Conservation (phyloP, 495 filamentous ascomycete species). For the Aspergillus ellipticus region DNA sequence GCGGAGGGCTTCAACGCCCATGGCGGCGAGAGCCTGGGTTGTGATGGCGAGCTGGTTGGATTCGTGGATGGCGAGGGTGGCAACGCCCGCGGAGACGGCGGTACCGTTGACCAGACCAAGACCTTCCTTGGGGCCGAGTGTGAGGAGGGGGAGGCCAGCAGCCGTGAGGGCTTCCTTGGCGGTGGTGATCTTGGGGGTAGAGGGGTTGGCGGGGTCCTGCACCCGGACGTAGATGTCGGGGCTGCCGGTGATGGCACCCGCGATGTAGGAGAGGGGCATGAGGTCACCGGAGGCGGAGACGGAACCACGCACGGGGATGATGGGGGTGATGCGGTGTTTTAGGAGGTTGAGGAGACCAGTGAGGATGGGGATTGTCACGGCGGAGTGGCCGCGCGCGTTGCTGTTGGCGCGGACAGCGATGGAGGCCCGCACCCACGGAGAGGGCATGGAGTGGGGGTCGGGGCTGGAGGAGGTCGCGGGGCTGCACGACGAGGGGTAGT, state of each 20-base stretch:
- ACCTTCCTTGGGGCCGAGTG: constrained; percentile 48
- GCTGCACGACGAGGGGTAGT: background rate
- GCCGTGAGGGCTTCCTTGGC: constrained; percentile 19
- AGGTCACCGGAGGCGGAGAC: constrained; percentile 64
- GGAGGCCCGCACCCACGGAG: constrained; percentile 50
- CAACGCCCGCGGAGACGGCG: constrained; percentile 51
- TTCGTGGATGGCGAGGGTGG: constrained; percentile 53
- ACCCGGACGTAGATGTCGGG: constrained; percentile 32
- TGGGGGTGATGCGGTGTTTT: constrained; percentile 45
- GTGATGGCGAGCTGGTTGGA: constrained; percentile 55
- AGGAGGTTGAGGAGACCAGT: constrained; percentile 46
- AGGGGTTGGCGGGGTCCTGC: background rate
- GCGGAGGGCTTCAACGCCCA: constrained; percentile 42
- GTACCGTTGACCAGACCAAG: constrained; percentile 68
- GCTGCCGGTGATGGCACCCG: constrained; percentile 56
- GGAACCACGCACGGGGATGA: constrained; percentile 55
- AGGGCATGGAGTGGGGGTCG: constrained; percentile 40
- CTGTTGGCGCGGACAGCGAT: constrained; percentile 58
- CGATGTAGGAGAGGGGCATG: constrained; percentile 58
- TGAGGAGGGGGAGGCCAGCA: constrained; percentile 12
- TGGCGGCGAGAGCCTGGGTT: constrained; percentile 52
- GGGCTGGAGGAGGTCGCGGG: constrained; percentile 16
- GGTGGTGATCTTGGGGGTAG: constrained; percentile 12
- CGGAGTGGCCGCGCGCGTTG: constrained; percentile 55
- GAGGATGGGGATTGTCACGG: constrained; percentile 49